Evolutionary conservation across 345 rosid species (phyloP), one percentile per base, ranked within the genome.

Genomic region (Dimocarpus longan): DNA sequence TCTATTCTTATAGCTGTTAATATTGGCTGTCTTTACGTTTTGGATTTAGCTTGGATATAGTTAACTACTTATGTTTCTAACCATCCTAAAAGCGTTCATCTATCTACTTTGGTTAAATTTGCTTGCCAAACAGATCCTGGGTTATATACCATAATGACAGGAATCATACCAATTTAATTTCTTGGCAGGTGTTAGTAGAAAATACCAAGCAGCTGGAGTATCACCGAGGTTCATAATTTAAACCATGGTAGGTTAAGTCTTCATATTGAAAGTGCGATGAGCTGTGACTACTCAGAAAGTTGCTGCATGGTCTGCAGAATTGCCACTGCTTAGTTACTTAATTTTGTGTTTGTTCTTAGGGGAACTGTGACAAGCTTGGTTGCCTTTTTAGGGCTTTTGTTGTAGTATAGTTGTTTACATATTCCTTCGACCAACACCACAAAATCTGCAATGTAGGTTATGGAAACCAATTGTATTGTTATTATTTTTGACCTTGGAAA

Each of bases 141-240:
- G 52, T 46, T 52, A 19, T 37, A n/a, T 24, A 8, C 37, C 39
- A 10, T 63, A 21, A 12, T 48, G 28, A 46, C 12, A 39, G 18
- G 13, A 40, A 19, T 74, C 63, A 11, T 77, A 40, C n/a, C 3
- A 37, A 56, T 24, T 32, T 26, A 48, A 64, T 81, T 69, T 15
- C 39, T 37, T 74, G 73, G 79, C 88, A 94, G 99, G 86, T 93
- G 50, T 87, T 91, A 77, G 76, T 80, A 44, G 97, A 92, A 84
- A 93, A 91, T 83, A 90, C 95, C 75, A 93, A 91, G 82, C 95
- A 91, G 81, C 86, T 93, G 79, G 95, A 94, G 85, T 90, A 77
- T 81, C 88, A 88, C 11, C 87, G 94, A 8, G 94, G 93, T 76
- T 76, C 87, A 28, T 95, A 78, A 78, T 59, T 75, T 64, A 48